Base-by-base conservation (phyloP, 129 eudicot genomes). In the Chrysanthemum seticuspe region DNA sequence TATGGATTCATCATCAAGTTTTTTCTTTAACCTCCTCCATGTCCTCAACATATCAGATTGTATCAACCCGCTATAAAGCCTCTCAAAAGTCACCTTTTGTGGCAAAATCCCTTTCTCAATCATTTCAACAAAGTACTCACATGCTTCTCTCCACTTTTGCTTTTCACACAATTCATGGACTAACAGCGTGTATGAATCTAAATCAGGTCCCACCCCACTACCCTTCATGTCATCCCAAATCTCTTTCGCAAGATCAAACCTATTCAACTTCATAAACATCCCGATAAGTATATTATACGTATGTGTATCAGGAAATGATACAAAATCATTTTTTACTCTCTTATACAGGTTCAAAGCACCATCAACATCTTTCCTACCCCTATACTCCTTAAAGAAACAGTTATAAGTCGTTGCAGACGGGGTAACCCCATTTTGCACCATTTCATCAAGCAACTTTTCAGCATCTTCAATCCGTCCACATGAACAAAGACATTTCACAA, bases 41-140 rank as follows among this genome's bases (percentile, higher is more conserved):
- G 96, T 94, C 75, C 88, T 79, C 71, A 94, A 76, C 93, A 88
- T 90, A 81, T 88, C 87, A 48, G 96, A 70, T 63, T 90, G 97
- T 76, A 94, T 94, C 68, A 94, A 79, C 10, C 97, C 98, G 56
- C 72, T 60, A 76, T 94, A 90, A 7, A 94, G 77, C 10, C 80
- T 90, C 89, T 94, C 99, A 76, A 94, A 90, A 6, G 99, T 90
- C 58, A 81, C 85, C 84, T 90, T 90, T 63, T 90, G 99, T 60
- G 99, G 99, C 70, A 90, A 91, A 77, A 87, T 80, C 45, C 99
- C 99, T 48, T 78, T 90, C 67, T 94, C 99, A 65, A 90, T 88
- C 99, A 94, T 94, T 82, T 94, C 96, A 72, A 87, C 84, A 69
- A 94, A 94, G 67, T 53, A 86, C 68, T 78, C 84, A 61, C 99